Evolutionary conservation across 139 green algal genomes (phyloP).

Genomic region (Tetraselmis striata): DNA sequence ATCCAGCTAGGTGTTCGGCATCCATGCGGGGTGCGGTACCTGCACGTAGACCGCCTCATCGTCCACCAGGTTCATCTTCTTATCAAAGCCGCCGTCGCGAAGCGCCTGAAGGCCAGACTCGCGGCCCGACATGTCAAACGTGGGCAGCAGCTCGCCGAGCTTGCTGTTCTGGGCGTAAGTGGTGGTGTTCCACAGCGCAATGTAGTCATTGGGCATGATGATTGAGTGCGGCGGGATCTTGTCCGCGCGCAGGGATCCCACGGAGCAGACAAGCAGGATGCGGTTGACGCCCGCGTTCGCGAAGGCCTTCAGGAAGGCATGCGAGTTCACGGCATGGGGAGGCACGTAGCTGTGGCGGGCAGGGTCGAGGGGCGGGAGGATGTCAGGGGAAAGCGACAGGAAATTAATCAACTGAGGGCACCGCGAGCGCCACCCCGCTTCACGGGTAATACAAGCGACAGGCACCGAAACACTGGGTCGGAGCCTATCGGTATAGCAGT

Average conservation of each 20-base stretch:
- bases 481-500: too few relatives aligned
- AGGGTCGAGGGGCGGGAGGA: too few relatives aligned
- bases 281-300: not conserved
- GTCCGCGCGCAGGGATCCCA: not conserved
- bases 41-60: constrained; percentile 3
- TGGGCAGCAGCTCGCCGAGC: not conserved
- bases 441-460: too few relatives aligned
- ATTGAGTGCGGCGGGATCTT: constrained; percentile 1
- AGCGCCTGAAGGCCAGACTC: not conserved
- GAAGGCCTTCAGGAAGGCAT: not conserved
- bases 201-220: constrained; percentile 1
- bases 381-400: too few relatives aligned
- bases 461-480: too few relatives aligned
- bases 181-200: constrained; percentile 1
- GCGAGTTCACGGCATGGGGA: not conserved
- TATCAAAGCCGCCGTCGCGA: not conserved
- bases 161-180: not conserved
- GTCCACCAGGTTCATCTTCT: not conserved
- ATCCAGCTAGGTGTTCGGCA: too few relatives aligned
- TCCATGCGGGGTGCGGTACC: too few relatives aligned
- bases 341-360: not conserved
- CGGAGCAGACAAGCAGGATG: not conserved
- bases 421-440: too few relatives aligned
- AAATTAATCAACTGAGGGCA: too few relatives aligned
- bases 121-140: not conserved